Conservation (phyloP, 805 yeast species). For the Cyberlindnera amylophila region DNA sequence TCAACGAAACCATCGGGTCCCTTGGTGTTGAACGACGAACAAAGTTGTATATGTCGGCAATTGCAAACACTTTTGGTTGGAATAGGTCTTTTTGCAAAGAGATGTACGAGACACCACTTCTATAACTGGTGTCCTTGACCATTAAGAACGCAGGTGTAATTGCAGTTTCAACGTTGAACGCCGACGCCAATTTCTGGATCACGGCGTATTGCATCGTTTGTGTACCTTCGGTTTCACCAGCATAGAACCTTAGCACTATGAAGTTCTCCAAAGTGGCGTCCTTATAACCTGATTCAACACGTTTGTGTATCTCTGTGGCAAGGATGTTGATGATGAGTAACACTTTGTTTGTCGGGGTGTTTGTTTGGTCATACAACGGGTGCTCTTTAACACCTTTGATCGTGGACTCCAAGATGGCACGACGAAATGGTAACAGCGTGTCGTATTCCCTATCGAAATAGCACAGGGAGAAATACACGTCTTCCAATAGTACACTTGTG, state of each 20-base stretch:
- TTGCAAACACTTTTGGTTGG: slow-evolving; percentile 5
- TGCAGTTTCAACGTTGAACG: slow-evolving; percentile 6
- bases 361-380: not conserved
- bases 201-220: slow-evolving; percentile 7
- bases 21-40: slow-evolving; percentile 1
- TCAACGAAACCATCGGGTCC: slow-evolving; percentile 2
- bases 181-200: slow-evolving; percentile 12
- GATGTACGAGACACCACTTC: slow-evolving; percentile 12
- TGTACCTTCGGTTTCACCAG: slow-evolving; percentile 16
- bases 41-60: slow-evolving; percentile 4
- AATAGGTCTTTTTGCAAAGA: slow-evolving; percentile 6
- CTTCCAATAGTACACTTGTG: slow-evolving; percentile 9
- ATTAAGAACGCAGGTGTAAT: slow-evolving; percentile 8
- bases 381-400: slow-evolving; percentile 1
- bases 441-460: slow-evolving; percentile 23
- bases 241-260: slow-evolving; percentile 16
- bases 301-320: slow-evolving; percentile 5
- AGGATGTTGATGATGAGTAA: slow-evolving; percentile 10
- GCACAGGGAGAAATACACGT: slow-evolving; percentile 7
- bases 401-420: slow-evolving; percentile 1
- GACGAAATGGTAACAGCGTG: slow-evolving; percentile 16
- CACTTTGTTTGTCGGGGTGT: slow-evolving; percentile 10
- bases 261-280: slow-evolving; percentile 12
- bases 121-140: slow-evolving; percentile 8
- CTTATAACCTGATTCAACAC: not conserved